A percentile compares a stretch with the other conserved stretches of the same genome.
phyloP scores from a whole-genome alignment of 164 flowering plant genomes.

The Protea cynaroides region DNA sequence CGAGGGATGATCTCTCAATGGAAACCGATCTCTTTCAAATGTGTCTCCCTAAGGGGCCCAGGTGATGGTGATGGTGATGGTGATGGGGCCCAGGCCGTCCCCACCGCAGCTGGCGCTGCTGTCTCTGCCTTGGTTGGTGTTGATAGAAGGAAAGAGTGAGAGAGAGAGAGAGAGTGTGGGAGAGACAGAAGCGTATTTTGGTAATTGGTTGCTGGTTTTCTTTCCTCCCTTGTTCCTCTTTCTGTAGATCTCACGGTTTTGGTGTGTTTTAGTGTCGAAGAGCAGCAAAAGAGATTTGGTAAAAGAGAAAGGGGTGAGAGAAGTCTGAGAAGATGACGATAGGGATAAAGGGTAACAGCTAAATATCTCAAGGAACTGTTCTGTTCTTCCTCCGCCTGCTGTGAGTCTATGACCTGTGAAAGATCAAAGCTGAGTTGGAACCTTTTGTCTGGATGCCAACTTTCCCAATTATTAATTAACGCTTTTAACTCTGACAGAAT shows the following conservation, averaged over 20 bases:
- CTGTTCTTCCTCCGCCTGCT: no score
- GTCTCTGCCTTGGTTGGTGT: neutral
- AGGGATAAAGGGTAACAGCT: no score
- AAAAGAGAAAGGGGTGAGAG: no score
- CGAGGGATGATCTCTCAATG: neutral
- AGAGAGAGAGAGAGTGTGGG: neutral
- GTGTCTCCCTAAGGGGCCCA: neutral
- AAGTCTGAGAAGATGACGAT: no score
- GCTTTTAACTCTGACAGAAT: no score
- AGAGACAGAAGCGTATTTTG: neutral
- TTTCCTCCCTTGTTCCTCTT: neutral
- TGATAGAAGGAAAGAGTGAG: neutral
- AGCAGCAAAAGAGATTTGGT: no score
- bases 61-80: neutral
- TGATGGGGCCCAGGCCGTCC: constrained; percentile 8
- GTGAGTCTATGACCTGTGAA: no score
- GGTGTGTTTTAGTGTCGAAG: neutral
- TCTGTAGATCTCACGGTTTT: constrained; percentile 1
- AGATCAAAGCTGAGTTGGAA: no score
- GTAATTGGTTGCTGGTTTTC: neutral
- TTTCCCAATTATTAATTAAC: no score
- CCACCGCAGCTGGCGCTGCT: neutral
- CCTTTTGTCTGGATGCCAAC: no score
- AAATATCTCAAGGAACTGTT: no score
- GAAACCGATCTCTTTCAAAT: no score